Evolutionary conservation across 2,329 filamentous ascomycete species (phyloP).

Genomic region (Thielaviopsis euricoi): DNA sequence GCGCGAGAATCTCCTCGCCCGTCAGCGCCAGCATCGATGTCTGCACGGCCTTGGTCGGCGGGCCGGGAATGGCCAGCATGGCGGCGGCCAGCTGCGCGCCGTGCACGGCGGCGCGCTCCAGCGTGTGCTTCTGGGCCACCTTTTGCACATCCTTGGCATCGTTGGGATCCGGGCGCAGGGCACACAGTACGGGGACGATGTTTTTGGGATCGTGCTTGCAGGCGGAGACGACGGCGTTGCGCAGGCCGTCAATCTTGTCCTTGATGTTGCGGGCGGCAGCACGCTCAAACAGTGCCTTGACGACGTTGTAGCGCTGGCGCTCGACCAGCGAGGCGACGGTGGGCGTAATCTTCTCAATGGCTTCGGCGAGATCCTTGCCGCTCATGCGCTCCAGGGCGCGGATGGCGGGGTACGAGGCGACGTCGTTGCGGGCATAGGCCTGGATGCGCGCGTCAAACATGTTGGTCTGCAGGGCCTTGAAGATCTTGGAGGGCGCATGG

Average conservation of each 20-base stretch:
- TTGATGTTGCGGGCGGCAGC: conserved; percentile 51
- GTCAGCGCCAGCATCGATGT: conserved; percentile 48
- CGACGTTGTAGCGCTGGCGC: conserved; percentile 59
- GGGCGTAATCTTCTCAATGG: conserved; percentile 54
- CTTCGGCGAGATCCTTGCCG: conserved; percentile 67
- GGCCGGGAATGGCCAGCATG: conserved; percentile 59
- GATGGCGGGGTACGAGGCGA: conserved; percentile 75
- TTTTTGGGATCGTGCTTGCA: conserved; percentile 30
- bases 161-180: conserved; percentile 23
- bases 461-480: conserved; percentile 71
- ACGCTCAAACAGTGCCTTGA: conserved; percentile 70
- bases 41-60: conserved; percentile 54
- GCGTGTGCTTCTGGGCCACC: conserved; percentile 3
- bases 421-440: conserved; percentile 72
- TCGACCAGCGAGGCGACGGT: conserved; percentile 58
- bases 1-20: conserved; percentile 37
- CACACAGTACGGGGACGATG: conserved; percentile 33
- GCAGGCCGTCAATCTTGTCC: conserved; percentile 31
- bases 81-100: conserved; percentile 66
- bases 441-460: conserved; percentile 68
- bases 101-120: conserved; percentile 31
- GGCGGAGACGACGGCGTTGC: conserved; percentile 30
- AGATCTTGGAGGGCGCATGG: conserved; percentile 68
- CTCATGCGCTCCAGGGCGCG: conserved; percentile 67
- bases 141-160: conserved; percentile 16